Base-by-base conservation (phyloP, 2,329 filamentous ascomycete species). In the Phialophora macrospora region DNA sequence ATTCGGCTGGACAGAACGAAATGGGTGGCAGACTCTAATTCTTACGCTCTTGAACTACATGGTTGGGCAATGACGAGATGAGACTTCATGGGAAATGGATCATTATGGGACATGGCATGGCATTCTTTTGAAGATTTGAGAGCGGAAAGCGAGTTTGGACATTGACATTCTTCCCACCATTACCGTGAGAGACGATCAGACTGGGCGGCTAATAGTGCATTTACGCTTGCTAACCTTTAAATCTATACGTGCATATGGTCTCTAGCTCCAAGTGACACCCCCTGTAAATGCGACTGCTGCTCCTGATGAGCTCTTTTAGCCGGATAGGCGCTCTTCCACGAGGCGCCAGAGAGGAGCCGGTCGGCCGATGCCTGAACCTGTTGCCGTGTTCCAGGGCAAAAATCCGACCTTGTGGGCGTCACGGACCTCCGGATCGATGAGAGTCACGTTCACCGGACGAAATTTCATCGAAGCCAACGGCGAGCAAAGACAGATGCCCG, bases 171-270 rank as follows among this genome's bases (percentile, higher is more conserved):
- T 52, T 20, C 41, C 34, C 46, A 24, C n/a, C 38, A 26, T 48
- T 8, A 24, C 28, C 34, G n/a, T 17, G 20, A 55, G 51, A 28
- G 26, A 55, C 28, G 26, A 46, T 28, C 28, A 51, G 17, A 24
- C 11, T 52, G 58, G 58, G 58, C 46, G 58, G 58, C 46, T 60
- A 54, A 60, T 60, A 52, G 28, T 60, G 58, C 49, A 41, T 51
- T 26, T 8, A 22, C 26, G 20, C 22, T 44, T 51, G 48, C 20
- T 26, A 51, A 41, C 20, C 2, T 38, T 48, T 22, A 26, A 22
- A 44, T 48, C 9, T 14, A 22, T 4, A n/a, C 17, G 38, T 44
- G 38, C 38, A n/a, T 44, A n/a, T 5, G n/a, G 38, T 24, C 32
- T 38, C 26, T 4, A 38, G 12, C 11, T n/a, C 34, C 22, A 24